Base-by-base conservation (phyloP, 345 rosid genomes). In the Camelina hispida region DNA sequence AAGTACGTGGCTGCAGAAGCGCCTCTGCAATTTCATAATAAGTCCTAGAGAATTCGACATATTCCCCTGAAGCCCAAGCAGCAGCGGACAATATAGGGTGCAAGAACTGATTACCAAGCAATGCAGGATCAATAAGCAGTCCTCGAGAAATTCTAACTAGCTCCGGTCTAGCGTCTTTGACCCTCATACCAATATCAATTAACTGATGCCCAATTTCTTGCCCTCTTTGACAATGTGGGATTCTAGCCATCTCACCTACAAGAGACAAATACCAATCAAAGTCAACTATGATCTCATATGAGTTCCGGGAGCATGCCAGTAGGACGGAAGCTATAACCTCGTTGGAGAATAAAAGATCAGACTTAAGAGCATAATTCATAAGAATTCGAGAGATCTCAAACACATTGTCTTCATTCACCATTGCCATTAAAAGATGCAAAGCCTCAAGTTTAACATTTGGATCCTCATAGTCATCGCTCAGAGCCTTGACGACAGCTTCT, bases 41-140 rank as follows among this genome's bases (percentile, higher is more conserved):
- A 50, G 79, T 81, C 71, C 81, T 88, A 18, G 84, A 86, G 71
- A 85, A 89, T 76, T 89, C 87, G 65, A 91, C 87, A 75, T 88
- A 95, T 60, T 93, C 98, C 47, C 98, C 99, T 9, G 90, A 89
- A 6, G 85, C 83, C 98, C 99, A 95, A 56, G 99, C 94, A 77
- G 98, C 93, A 69, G 98, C 97, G 12, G 90, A 90, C 79, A 93
- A 77, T 71, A 93, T 81, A 16, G 87, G 83, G 70, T 88, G 88
- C 89, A 93, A 76, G 83, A 78, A 90, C 46, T 83, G 85, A 76
- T 91, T 89, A 32, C 97, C 97, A 71, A 95, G 97, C 77, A 95
- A 86, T 28, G 99, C 98, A 69, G 99, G 99, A 85, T 95, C 99
- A 72, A 93, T 93, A 46, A 95, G 81, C 79, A 95, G 80, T 35